Evolutionary conservation across 345 rosid genomes (phyloP).

Genomic region (Balakata baccata): DNA sequence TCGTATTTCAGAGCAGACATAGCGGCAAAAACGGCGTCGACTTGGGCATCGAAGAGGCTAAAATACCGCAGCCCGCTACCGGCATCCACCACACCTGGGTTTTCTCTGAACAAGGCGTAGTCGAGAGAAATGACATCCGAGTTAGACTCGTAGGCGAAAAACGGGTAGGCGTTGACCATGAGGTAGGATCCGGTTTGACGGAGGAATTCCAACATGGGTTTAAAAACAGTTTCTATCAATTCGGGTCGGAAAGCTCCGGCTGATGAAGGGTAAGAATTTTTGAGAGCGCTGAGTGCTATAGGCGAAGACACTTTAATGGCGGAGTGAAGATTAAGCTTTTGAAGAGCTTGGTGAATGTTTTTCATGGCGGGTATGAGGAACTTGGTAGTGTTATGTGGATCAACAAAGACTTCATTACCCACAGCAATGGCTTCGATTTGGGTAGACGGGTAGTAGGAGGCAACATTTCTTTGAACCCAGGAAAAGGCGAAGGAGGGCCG

Average conservation of each 20-base stretch:
- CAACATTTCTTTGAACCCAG: conserved; percentile 79
- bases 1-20: conserved; percentile 70
- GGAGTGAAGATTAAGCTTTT: conserved; percentile 54
- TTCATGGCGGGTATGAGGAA: conserved; percentile 77
- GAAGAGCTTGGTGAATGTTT: conserved; percentile 72
- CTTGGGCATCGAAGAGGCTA: conserved; percentile 89
- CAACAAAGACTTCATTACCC: conserved; percentile 93
- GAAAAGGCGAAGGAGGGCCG: conserved; percentile 45
- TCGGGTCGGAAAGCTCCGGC: conserved; percentile 87
- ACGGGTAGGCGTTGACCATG: conserved; percentile 90
- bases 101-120: conserved; percentile 82
- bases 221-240: conserved; percentile 58
- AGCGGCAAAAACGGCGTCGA: conserved; percentile 96
- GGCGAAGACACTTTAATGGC: conserved; percentile 81
- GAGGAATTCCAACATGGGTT: conserved; percentile 77
- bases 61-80: conserved; percentile 76
- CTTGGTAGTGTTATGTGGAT: conserved; percentile 65
- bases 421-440: conserved; percentile 86
- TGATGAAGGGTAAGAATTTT: conserved; percentile 82
- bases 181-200: conserved; percentile 88
- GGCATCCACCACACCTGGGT: conserved; percentile 84
- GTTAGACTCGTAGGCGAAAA: conserved; percentile 90
- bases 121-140: conserved; percentile 85
- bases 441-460: conserved; percentile 62
- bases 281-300: conserved; percentile 74